phyloP scores from a whole-genome alignment of 352 stramenopile species.

The Phytophthora colocasiae region DNA sequence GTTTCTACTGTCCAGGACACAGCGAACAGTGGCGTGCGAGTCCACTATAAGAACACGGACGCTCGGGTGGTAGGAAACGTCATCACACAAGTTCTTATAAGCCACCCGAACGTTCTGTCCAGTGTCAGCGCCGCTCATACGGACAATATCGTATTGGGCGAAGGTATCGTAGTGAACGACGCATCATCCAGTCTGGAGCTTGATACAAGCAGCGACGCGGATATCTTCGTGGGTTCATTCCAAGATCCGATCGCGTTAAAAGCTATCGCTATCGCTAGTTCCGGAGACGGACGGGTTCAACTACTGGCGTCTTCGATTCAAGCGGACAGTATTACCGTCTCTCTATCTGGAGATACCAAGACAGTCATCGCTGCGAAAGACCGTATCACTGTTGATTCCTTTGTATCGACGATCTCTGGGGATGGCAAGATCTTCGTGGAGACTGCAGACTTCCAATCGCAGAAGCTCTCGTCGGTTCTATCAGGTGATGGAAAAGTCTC shows the following conservation, averaged over 20 bases:
- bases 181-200: slow-evolving; percentile 30
- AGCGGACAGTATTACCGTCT: slow-evolving; percentile 14
- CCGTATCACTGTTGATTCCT: slow-evolving; percentile 20
- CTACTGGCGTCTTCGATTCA: slow-evolving; percentile 35
- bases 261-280: slow-evolving; percentile 22
- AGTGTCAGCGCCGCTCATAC: slow-evolving; percentile 10
- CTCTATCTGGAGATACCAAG: slow-evolving; percentile 23
- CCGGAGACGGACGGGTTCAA: slow-evolving; percentile 26
- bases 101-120: slow-evolving; percentile 30
- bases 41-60: slow-evolving; percentile 59
- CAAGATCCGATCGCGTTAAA: slow-evolving; percentile 22
- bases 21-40: slow-evolving; percentile 30
- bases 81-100: slow-evolving; percentile 41
- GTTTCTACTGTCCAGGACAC: slow-evolving; percentile 29
- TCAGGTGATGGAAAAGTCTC: slow-evolving; percentile 32
- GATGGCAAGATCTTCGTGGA: slow-evolving; percentile 38
- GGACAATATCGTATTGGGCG: slow-evolving; percentile 40
- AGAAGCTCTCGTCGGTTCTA: slow-evolving; percentile 19
- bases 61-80: slow-evolving; percentile 34
- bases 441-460: slow-evolving; percentile 25
- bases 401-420: slow-evolving; percentile 20
- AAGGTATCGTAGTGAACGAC: slow-evolving; percentile 47
- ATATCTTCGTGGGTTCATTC: slow-evolving; percentile 26
- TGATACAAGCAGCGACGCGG: slow-evolving; percentile 29
- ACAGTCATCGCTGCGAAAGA: slow-evolving; percentile 15